Evolutionary conservation across 2,329 filamentous ascomycete species (phyloP).

Genomic region (Paecilomyces dactylethromorphus): DNA sequence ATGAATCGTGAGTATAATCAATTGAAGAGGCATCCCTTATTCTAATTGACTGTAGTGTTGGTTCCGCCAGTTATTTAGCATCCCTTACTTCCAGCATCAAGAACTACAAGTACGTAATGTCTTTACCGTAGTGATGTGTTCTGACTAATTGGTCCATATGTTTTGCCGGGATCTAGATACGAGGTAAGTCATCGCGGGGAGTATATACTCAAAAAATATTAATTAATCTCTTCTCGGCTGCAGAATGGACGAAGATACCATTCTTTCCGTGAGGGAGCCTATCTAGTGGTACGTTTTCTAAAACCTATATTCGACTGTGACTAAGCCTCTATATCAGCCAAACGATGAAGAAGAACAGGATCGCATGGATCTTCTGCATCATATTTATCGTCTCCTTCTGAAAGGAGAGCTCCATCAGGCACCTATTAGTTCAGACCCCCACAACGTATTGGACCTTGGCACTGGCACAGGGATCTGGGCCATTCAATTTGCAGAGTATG

Average conservation of each 20-base stretch:
- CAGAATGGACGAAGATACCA: constrained; percentile 20
- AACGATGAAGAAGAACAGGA: neutral
- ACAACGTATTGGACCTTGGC: neutral
- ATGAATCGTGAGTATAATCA: neutral
- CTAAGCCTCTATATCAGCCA: neutral
- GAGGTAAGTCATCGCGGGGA: constrained; percentile 1
- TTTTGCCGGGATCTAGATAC: constrained; percentile 1
- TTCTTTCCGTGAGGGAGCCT: constrained; percentile 16
- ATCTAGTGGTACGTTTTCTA: constrained; percentile 11
- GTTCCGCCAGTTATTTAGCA: constrained; percentile 4
- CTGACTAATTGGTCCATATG: neutral
- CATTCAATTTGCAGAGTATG: constrained; percentile 8
- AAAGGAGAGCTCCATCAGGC: neutral
- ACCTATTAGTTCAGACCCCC: neutral
- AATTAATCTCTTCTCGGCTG: neutral
- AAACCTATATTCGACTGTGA: neutral
- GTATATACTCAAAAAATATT: neutral
- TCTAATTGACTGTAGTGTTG: neutral
- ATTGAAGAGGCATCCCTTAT: no score
- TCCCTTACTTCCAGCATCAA: constrained; percentile 5
- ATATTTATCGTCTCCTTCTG: neutral
- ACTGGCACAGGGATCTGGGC: constrained; percentile 4
- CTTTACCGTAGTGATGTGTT: neutral
- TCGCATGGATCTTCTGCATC: neutral
- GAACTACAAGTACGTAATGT: constrained; percentile 5